Evolutionary conservation across 1,284 basidiomycete species (phyloP), one percentile per base, ranked within the genome.

Genomic region (Butyriboletus pseudospeciosus): DNA sequence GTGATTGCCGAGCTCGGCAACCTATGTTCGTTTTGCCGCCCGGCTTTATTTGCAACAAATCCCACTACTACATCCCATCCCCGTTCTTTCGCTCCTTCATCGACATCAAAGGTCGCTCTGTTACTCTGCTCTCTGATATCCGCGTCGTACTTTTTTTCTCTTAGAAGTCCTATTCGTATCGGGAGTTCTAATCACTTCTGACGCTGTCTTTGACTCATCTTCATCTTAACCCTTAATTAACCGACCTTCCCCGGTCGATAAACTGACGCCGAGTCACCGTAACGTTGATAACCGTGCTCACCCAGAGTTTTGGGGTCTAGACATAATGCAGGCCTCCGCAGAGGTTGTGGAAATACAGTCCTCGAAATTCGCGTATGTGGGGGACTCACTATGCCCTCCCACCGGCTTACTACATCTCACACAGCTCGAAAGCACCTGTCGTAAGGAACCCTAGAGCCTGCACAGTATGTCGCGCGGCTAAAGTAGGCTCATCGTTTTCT

Each of bases 391-490:
- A 53, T 57, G 36, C 38, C 56, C 42, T 55, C 37, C 45, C 62
- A 49, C 42, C 42, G 37, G 23, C 49, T 51, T 30, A 65, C 51
- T 42, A 32, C 50, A 39, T 42, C 42, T 34, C 38, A 49, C 48
- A 38, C 59, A 77, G 77, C 47, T 63, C 74, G 44, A 82, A 80
- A 64, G 57, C 79, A 20, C 84, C 85, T 52, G 79, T 90, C 51
- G 75, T 84, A 47, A 77, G 87, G 63, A 87, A 87, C 51, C 86
- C 87, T 49, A 76, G 89, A 49, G 88, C 88, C 26, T 91, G 88
- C 68, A 90, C 86, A 41, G 87, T 90, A 63, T 92, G 89, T 71
- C 82, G 89, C 46, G 79, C 81, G 50, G 89, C 90, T 63, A 92
- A 92, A 81, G 90, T 86, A 66, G 40, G 66, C 61, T 48, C 49